Evolutionary conservation across 306 rosid genomes (phyloP).

Genomic region (Dalbergia cochinchinensis): DNA sequence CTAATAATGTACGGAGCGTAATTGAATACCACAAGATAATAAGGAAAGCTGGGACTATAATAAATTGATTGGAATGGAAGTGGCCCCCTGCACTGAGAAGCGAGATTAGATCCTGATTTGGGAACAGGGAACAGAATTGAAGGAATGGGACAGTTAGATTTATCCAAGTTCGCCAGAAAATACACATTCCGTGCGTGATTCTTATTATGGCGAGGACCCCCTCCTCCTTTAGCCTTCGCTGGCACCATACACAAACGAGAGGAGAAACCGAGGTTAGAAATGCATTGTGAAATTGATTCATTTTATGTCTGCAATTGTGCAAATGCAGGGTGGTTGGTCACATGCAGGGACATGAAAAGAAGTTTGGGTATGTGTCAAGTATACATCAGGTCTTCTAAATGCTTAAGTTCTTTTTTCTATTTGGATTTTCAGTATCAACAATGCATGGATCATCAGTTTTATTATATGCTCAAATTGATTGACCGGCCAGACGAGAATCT

Average conservation of each 20-base stretch:
- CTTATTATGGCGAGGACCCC: conserved; percentile 42
- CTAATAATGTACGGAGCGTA: not conserved
- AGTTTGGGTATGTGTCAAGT: not conserved
- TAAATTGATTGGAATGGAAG: not conserved
- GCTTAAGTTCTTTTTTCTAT: not conserved
- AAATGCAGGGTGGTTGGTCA: conserved; percentile 14
- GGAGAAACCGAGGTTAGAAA: not conserved
- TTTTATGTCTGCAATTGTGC: not conserved
- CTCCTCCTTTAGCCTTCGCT: not conserved
- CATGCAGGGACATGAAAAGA: not conserved
- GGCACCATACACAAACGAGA: not conserved
- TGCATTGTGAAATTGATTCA: not conserved
- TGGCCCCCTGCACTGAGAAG: conserved; percentile 14
- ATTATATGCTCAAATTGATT: no score
- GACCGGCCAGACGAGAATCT: no score
- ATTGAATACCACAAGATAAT: not conserved
- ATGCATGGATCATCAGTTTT: not conserved
- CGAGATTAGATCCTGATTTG: conserved; percentile 19
- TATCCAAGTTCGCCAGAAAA: conserved; percentile 4
- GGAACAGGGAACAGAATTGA: conserved; percentile 22
- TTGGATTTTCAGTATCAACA: not conserved
- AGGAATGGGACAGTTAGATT: conserved; percentile 41
- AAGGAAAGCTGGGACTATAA: not conserved
- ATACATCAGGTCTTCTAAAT: not conserved
- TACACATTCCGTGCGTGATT: conserved; percentile 60